A percentile compares a stretch with the other conserved stretches of the same genome.
These are phyloP conservation scores for Ogataea paradorogensis DNA, from an alignment of 805 yeast species.

Conservation along the genomic window DNA sequence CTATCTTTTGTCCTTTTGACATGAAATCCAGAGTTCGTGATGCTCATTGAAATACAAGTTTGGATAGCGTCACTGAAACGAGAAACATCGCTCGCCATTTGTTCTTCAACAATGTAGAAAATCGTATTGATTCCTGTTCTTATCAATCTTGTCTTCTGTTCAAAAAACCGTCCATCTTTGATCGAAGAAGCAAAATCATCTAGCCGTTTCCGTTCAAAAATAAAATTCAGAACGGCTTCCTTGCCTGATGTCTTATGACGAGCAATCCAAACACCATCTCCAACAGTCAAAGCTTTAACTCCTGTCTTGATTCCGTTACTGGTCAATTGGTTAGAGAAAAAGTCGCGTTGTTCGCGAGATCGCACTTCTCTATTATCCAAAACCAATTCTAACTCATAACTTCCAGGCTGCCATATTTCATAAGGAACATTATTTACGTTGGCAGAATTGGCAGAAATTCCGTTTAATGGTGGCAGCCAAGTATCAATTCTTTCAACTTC, in stretches of 20 bases:
- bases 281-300: slow-evolving; percentile 63
- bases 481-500: slow-evolving; percentile 3
- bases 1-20: slow-evolving; percentile 65
- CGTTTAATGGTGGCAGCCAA: slow-evolving; percentile 5
- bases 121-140: slow-evolving; percentile 66
- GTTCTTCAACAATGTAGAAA: slow-evolving; percentile 80
- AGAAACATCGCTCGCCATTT: slow-evolving; percentile 42
- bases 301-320: slow-evolving; percentile 49
- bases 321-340: slow-evolving; percentile 55
- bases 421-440: slow-evolving; percentile 26
- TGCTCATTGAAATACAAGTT: slow-evolving; percentile 70
- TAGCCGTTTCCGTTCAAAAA: slow-evolving; percentile 86
- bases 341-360: slow-evolving; percentile 64
- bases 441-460: slow-evolving; percentile 1
- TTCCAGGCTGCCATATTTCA: slow-evolving; percentile 59
- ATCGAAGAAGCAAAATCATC: slow-evolving; percentile 84
- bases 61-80: slow-evolving; percentile 63
- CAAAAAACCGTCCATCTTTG: slow-evolving; percentile 82
- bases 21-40: slow-evolving; percentile 64
- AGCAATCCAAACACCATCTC: slow-evolving; percentile 92
- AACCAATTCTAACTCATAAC: slow-evolving; percentile 57
- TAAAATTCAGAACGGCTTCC: slow-evolving; percentile 71
- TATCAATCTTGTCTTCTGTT: slow-evolving; percentile 76
- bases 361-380: slow-evolving; percentile 83
- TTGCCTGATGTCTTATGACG: slow-evolving; percentile 52